Base-by-base conservation (phyloP, 2,329 filamentous ascomycete species). In the Aspergillus vadensis region DNA sequence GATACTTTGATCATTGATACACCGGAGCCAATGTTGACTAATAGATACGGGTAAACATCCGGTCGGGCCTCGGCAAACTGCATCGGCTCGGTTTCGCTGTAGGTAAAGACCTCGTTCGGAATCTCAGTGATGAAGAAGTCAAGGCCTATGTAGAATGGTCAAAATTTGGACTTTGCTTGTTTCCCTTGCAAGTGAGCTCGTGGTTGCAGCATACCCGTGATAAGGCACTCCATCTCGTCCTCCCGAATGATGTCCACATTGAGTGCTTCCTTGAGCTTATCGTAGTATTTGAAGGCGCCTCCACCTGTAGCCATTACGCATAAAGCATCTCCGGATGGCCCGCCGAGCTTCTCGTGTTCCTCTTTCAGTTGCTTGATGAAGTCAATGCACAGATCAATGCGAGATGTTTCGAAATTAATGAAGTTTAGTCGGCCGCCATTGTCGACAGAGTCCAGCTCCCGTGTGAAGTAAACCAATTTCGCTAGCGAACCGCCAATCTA, bases 121-220 rank as follows among this genome's bases (percentile, higher is more conserved):
- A 99, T 98, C 75, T 98, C 93, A 66, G 92, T 96, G 73, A 98
- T 98, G 82, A 99, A 98, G 80, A 98, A 99, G 75, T 99, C 95
- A 47, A 99, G 87, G 12, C 94, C 92, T 92, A 69, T 63, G 32
- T 27, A 12, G 27, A 14, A 10, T 14, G 10, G 51, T 44, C 59
- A 58, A 52, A 19, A 43, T 57, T 15, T 54, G 47, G 58, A 1
- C 23, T 48, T 25, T 19, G 17, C 48, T 39, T 36, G 12, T 36
- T 38, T 14, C 59, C 38, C 17, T 21, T 41, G 14, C 7, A 38
- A n/a, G 47, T n/a, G 32, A 14, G 12, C 12, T 36, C 5, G 12
- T 14, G 25, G 32, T 44, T 8, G 21, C 39, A 32, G 66, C 81
- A 65, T 76, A 92, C 91, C 92, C 71, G 95, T 95, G 65, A 99